Percentiles rank a stretch among this genome's conserved stretches.
phyloP scores from a whole-genome alignment of 2,329 filamentous ascomycete genomes.

The Fusarium tuaranense region DNA sequence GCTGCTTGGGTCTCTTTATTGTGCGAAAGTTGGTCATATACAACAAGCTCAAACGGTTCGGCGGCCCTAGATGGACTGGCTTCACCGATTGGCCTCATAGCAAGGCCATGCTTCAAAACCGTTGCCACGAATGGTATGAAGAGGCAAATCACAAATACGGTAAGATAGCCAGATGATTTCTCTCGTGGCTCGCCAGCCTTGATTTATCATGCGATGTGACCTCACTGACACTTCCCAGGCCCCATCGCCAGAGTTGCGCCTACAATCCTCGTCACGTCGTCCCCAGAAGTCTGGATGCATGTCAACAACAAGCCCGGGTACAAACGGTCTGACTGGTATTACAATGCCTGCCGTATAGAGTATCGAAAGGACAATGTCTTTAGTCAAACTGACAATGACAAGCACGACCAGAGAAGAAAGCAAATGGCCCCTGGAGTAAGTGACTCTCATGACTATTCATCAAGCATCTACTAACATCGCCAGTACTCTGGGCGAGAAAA shows the following conservation, averaged over 20 bases:
- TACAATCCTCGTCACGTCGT: slow-evolving; percentile 61
- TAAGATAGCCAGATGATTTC: too few species aligned
- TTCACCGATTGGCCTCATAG: slow-evolving; percentile 20
- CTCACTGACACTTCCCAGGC: slow-evolving; percentile 6
- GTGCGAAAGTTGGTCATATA: background rate
- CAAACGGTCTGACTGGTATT: slow-evolving; percentile 57
- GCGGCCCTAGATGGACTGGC: slow-evolving; percentile 7
- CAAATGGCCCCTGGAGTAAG: slow-evolving; percentile 64
- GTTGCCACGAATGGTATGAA: slow-evolving; percentile 24
- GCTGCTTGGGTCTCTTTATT: background rate
- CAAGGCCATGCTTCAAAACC: slow-evolving; percentile 11
- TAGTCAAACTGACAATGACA: slow-evolving; percentile 59
- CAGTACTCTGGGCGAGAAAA: slow-evolving; percentile 69
- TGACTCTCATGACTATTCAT: fast-evolving
- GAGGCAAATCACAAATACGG: slow-evolving; percentile 21
- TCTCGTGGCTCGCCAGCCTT: too few species aligned
- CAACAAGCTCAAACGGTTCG: slow-evolving; percentile 14
- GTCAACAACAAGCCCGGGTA: slow-evolving; percentile 58
- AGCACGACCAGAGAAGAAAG: slow-evolving; percentile 58
- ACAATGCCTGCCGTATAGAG: slow-evolving; percentile 60
- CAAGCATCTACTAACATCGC: background rate
- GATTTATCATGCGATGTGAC: background rate
- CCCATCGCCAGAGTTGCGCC: slow-evolving; percentile 55
- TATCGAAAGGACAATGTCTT: slow-evolving; percentile 65
- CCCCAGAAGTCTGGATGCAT: slow-evolving; percentile 59